Evolutionary conservation across 139 green algal genomes (phyloP).

Genomic region (Auxenochlorella pyrenoidosa): DNA sequence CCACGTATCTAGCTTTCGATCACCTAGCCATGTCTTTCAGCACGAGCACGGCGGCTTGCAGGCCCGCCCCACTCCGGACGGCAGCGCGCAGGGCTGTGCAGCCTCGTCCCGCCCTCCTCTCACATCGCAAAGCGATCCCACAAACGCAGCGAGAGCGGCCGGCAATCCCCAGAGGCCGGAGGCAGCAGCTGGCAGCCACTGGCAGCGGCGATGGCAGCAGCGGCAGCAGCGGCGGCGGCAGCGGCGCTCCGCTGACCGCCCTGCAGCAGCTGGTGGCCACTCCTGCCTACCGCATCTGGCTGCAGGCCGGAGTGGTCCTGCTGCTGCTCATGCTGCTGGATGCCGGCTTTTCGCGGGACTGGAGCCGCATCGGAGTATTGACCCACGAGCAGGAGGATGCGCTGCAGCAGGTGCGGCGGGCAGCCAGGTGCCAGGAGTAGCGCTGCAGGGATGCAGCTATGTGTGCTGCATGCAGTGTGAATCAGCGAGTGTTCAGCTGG

Average conservation of each 20-base stretch:
- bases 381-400: slow-evolving; percentile 38
- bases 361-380: slow-evolving; percentile 57
- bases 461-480: background rate
- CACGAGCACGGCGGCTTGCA: background rate
- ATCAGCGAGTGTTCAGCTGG: too few species aligned
- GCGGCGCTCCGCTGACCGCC: background rate
- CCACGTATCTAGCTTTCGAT: background rate
- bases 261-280: background rate
- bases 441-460: too few species aligned
- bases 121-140: background rate
- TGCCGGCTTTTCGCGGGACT: slow-evolving; percentile 55
- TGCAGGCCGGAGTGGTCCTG: slow-evolving; percentile 18
- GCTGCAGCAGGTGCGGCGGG: slow-evolving; percentile 17
- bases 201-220: background rate
- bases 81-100: background rate
- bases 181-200: background rate
- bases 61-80: background rate
- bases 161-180: background rate
- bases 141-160: background rate
- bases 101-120: background rate
- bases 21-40: background rate
- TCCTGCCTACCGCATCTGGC: slow-evolving; percentile 7
- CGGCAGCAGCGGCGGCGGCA: background rate
- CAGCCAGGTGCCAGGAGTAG: background rate
- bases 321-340: slow-evolving; percentile 46